Conservation (phyloP, 140 eudicot species). For the Erigeron philadelphicus region DNA sequence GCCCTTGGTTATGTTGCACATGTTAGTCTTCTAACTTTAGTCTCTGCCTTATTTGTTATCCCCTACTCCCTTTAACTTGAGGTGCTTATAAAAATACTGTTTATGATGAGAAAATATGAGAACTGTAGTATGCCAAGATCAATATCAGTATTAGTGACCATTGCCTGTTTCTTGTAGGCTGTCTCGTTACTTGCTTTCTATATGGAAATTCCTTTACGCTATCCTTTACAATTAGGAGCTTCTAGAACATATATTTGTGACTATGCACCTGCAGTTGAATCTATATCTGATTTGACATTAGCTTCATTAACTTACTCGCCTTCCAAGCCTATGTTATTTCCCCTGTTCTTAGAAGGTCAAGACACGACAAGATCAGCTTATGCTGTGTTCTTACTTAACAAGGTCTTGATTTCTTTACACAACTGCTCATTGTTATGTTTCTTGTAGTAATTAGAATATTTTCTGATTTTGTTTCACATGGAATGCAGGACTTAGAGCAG, state of each 20-base stretch:
- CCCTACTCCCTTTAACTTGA: neutral
- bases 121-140: neutral
- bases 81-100: neutral
- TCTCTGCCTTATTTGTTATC: neutral
- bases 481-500: conserved; percentile 80
- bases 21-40: conserved; percentile 34
- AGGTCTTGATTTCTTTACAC: conserved; percentile 41
- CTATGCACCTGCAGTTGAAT: conserved; percentile 64
- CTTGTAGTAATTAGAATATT: neutral
- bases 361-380: conserved; percentile 94
- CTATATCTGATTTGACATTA: conserved; percentile 43
- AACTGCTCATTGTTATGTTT: neutral
- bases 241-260: conserved; percentile 89
- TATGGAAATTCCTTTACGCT: conserved; percentile 83
- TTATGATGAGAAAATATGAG: neutral
- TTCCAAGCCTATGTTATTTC: conserved; percentile 64
- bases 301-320: conserved; percentile 36
- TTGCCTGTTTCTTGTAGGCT: conserved; percentile 47
- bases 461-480: neutral
- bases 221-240: conserved; percentile 77
- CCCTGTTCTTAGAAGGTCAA: conserved; percentile 92
- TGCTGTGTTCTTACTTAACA: conserved; percentile 88
- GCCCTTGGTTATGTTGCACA: conserved; percentile 96
- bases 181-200: conserved; percentile 70
- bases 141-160: neutral